These are phyloP conservation scores for Quercus lobata DNA, from an alignment of 331 rosid genomes.

Conservation along the genomic window DNA sequence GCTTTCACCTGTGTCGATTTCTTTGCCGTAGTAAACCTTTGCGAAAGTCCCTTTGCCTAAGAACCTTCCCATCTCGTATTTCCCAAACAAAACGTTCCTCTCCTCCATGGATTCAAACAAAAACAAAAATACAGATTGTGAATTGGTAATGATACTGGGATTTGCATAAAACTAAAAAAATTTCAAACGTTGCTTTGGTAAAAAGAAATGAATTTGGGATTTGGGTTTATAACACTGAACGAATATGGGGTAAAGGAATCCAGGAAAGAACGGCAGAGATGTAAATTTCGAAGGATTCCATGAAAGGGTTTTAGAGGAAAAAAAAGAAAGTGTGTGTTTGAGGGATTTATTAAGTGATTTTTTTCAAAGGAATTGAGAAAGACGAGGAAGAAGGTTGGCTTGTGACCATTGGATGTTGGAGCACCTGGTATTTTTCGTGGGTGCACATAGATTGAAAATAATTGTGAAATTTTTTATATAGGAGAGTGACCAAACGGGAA, in stretches of 20 bases:
- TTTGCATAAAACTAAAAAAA: neutral
- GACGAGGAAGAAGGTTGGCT: neutral
- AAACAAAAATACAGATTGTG: neutral
- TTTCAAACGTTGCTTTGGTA: neutral
- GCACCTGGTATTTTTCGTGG: neutral
- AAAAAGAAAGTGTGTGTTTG: too few relatives aligned
- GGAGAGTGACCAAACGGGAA: neutral
- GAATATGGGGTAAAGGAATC: slow-evolving; percentile 14
- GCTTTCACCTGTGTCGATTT: slow-evolving; percentile 45
- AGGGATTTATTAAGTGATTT: too few relatives aligned
- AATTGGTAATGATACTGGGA: neutral
- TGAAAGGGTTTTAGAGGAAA: neutral
- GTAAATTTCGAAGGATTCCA: slow-evolving; percentile 22
- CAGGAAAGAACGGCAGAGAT: slow-evolving; percentile 24
- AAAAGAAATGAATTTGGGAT: neutral
- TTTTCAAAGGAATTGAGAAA: too few relatives aligned
- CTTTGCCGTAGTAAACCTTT: slow-evolving; percentile 64
- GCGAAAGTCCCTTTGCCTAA: slow-evolving; percentile 84
- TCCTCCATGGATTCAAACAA: slow-evolving; percentile 30
- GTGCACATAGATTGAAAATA: neutral
- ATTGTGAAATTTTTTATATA: neutral
- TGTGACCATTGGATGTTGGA: neutral
- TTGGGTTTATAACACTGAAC: neutral
- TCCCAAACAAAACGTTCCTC: slow-evolving; percentile 43
- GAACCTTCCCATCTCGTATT: slow-evolving; percentile 64